These are phyloP conservation scores for Backusella mclennaniae DNA, from an alignment of 192 early-diverging fungal species.

Conservation along the genomic window DNA sequence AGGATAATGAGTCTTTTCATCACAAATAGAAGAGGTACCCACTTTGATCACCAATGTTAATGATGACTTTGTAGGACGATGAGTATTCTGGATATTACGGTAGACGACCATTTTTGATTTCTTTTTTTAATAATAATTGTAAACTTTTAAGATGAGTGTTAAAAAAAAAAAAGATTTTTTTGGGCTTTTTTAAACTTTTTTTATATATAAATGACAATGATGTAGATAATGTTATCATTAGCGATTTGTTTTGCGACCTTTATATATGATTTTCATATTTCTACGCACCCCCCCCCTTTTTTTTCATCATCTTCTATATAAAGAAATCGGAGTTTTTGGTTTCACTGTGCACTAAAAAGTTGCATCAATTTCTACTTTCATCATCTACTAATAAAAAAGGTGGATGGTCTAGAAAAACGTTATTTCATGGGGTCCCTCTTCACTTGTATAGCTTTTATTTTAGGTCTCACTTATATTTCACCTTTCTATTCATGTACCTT, in stretches of 20 bases:
- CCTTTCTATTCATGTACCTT: too few species aligned
- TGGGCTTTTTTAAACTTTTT: conserved; percentile 10
- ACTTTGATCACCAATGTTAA: conserved; percentile 89
- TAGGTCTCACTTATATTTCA: neutral
- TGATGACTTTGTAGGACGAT: conserved; percentile 32
- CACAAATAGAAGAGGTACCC: conserved; percentile 96
- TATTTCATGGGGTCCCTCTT: neutral
- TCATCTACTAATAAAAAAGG: neutral
- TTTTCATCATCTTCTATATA: neutral
- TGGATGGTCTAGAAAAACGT: neutral
- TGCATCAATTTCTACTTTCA: neutral
- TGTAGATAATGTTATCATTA: neutral
- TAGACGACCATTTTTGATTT: conserved; percentile 19
- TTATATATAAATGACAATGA: neutral
- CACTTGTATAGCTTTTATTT: neutral
- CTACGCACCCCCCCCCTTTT: neutral
- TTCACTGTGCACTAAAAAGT: neutral
- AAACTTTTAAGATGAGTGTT: neutral
- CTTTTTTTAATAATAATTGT: neutral
- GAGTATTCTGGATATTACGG: conserved; percentile 28
- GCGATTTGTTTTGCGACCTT: neutral
- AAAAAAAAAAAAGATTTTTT: neutral
- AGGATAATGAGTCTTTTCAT: conserved; percentile 86
- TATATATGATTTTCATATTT: neutral
- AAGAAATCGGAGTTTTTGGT: neutral